phyloP scores from a whole-genome alignment of 192 early-diverging fungal species.

The Dissophora globulifera region DNA sequence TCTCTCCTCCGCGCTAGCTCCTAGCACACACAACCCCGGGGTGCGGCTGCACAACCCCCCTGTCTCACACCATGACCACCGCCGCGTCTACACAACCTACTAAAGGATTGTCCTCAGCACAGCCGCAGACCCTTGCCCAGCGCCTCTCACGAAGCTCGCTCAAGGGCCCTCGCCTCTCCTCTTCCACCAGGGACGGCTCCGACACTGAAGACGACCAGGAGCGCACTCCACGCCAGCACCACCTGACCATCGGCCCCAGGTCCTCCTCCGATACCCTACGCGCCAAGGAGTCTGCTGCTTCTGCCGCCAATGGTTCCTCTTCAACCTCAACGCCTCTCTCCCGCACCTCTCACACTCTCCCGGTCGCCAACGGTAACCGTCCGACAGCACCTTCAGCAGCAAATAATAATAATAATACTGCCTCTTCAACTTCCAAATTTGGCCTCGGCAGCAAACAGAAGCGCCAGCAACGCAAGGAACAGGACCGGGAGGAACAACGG shows the following conservation, averaged over 20 bases:
- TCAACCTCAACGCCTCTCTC: slow-evolving; percentile 3
- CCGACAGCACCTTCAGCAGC: no score
- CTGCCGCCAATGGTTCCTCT: neutral
- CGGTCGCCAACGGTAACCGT: no score
- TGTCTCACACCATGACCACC: neutral
- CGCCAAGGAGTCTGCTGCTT: neutral
- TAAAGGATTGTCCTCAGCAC: no score
- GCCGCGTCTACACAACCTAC: no score
- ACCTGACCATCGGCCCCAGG: slow-evolving; percentile 15
- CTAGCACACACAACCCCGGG: no score
- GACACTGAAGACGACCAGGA: slow-evolving; percentile 21
- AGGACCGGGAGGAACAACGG: slow-evolving; percentile 24
- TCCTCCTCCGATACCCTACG: slow-evolving; percentile 26
- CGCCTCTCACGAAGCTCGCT: neutral
- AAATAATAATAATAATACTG: neutral
- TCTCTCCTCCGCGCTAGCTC: no score
- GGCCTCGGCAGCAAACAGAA: slow-evolving; percentile 31
- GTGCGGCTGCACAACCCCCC: no score
- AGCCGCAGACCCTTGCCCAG: neutral
- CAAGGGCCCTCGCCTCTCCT: neutral
- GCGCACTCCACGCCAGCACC: slow-evolving; percentile 9
- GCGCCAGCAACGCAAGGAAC: slow-evolving; percentile 15
- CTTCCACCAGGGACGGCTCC: neutral
- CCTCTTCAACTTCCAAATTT: slow-evolving; percentile 9
- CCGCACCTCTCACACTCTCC: neutral